Percentiles rank a stretch among this genome's conserved stretches.
Conservation (phyloP, 1,284 basidiomycete genomes). For the Irpex rosettiformis region DNA sequence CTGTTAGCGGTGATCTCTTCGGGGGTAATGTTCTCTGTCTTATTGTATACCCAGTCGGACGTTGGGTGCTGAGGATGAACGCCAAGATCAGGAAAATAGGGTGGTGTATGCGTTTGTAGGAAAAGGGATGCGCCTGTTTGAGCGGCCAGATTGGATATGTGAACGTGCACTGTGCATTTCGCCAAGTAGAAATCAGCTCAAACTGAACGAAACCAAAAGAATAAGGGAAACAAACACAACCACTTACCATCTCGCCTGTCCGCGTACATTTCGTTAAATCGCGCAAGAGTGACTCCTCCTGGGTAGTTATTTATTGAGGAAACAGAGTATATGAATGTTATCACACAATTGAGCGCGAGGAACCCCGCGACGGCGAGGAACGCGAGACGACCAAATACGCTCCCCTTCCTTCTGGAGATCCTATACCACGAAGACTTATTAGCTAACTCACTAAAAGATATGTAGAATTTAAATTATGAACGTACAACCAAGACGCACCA, state of each 20-base stretch:
- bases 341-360: conserved; percentile 48
- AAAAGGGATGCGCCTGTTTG: conserved; percentile 93
- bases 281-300: conserved; percentile 73
- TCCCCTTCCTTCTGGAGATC: conserved; percentile 43
- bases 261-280: conserved; percentile 54
- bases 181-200: not conserved
- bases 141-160: conserved; percentile 80
- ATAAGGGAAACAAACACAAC: not conserved
- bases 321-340: conserved; percentile 50
- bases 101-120: conserved; percentile 66
- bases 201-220: not conserved
- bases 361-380: conserved; percentile 42
- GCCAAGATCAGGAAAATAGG: conserved; percentile 33
- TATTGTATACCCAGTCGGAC: conserved; percentile 67
- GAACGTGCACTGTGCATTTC: conserved; percentile 55
- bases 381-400: conserved; percentile 39
- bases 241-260: conserved; percentile 32
- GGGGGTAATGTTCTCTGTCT: conserved; percentile 64
- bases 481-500: conserved; percentile 60
- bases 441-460: too few species aligned
- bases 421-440: too few species aligned
- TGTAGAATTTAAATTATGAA: too few species aligned
- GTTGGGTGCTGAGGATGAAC: conserved; percentile 12
- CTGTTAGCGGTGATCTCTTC: conserved; percentile 35
- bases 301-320: conserved; percentile 85